Evolutionary conservation across 345 rosid genomes (phyloP), one percentile per base, ranked within the genome.

Genomic region (Lagerstroemia speciosa): DNA sequence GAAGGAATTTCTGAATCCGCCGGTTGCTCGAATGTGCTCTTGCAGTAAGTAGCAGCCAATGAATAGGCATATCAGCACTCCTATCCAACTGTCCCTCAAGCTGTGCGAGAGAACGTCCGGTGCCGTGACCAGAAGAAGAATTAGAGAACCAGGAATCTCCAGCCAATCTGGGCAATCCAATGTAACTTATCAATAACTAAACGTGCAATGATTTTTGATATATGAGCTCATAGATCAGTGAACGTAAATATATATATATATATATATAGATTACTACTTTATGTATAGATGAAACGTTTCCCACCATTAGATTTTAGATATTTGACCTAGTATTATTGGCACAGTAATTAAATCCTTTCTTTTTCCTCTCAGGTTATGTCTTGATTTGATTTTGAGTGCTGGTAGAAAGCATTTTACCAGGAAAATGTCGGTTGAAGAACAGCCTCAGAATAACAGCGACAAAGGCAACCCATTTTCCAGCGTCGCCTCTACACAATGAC

Each of bases 381-480:
- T 27, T 6, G 4, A 36, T 64, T 32, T 6, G 12, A n/a, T n/a
- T n/a, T n/a, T n/a, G n/a, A n/a, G n/a, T n/a, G n/a, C n/a, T n/a
- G n/a, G n/a, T n/a, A n/a, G n/a, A n/a, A n/a, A n/a, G n/a, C 38
- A 6, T 22, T 43, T 31, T 73, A 89, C 99, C 96, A 66, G 96
- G 97, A 69, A 91, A 88, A 10, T 85, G 81, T 48, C 84, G 81
- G 16, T 92, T 96, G 75, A 80, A 84, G 86, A 94, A 91, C 36
- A 94, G 96, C 67, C 89, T 76, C 33, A 91, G 73, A 24, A 88
- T 86, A 58, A 94, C 81, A 0, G 95, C 84, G 22, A 80, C 66
- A 75, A 94, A 86, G 62, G 98, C 97, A 72, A 93, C 78, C 96
- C 96, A 93, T 82, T 78, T 91, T 32, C 98, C 98, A 29, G 89